Base-by-base conservation (phyloP, 371 early-diverging fungal genomes). In the Mucor velutinosus region DNA sequence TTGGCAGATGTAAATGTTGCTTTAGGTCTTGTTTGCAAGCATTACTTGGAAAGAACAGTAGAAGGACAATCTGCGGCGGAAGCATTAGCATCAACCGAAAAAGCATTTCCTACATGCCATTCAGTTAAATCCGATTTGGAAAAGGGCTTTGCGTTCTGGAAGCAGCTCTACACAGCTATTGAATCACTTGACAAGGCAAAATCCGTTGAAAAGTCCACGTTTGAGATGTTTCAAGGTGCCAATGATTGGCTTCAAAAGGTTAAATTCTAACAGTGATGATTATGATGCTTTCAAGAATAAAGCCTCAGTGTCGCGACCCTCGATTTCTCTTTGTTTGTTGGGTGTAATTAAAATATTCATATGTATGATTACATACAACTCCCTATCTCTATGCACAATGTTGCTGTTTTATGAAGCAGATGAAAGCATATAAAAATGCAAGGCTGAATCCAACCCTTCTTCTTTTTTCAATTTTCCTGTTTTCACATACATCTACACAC, bases 121-220 rank as follows among this genome's bases (percentile, higher is more conserved):
- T 70, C 81, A 60, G 72, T 85, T 7, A 71, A 79, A 35, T 58
- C 62, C 6, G 87, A 87, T 60, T 62, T 88, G n/a, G 43, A 65
- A 21, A 71, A 73, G 19, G 87, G 83, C 0, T 82, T 87, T 67
- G 64, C 65, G 11, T 86, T 88, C 66, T 88, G 89, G 89, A 74
- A 79, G 30, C 76, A 77, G 4, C 66, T 87, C 23, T 59, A 80
- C 43, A 41, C 62, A 25, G 83, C 78, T 10, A 61, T 78, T 32
- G 68, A 73, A 27, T 53, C 70, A 23, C 64, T 84, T 37, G 67
- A 69, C 7, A 76, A 78, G 19, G 60, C 71, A 2, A 63, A 69
- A 29, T 63, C 66, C 17, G 60, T 80, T 21, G 35, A 65, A 7
- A 69, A 70, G 7, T 64, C 55, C 10, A 67, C 76, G 0, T 71